Conservation (phyloP, 1,139 yeast genomes). For the Kurtzmaniella quercitrusa region DNA sequence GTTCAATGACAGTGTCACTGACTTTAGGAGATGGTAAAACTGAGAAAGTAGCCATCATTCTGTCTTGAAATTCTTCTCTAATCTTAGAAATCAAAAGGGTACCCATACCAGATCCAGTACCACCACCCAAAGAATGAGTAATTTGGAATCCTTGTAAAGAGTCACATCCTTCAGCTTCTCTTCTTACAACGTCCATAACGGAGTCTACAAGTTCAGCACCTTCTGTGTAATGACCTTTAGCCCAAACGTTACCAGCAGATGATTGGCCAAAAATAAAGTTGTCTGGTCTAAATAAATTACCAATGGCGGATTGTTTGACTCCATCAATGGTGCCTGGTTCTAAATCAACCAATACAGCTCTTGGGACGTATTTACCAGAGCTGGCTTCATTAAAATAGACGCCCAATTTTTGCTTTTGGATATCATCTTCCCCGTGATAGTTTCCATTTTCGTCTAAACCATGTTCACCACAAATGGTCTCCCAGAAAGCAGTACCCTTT, state of each 20-base stretch:
- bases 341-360: conserved; percentile 87
- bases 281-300: conserved; percentile 86
- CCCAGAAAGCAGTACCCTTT: conserved; percentile 96
- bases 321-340: conserved; percentile 93
- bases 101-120: conserved; percentile 97
- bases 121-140: conserved; percentile 93
- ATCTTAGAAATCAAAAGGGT: conserved; percentile 75
- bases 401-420: conserved; percentile 56
- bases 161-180: conserved; percentile 92
- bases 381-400: conserved; percentile 58
- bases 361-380: conserved; percentile 84
- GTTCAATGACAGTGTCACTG: conserved; percentile 90
- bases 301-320: conserved; percentile 71
- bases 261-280: conserved; percentile 85
- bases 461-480: conserved; percentile 95
- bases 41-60: conserved; percentile 94
- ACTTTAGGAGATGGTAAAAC: conserved; percentile 90
- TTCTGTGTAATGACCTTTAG: conserved; percentile 93
- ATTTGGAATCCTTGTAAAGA: conserved; percentile 93
- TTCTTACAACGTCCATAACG: conserved; percentile 82
- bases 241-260: conserved; percentile 95
- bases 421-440: conserved; percentile 63
- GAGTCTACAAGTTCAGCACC: conserved; percentile 92
- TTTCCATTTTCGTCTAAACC: conserved; percentile 85
- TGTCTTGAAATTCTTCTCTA: conserved; percentile 86